Evolutionary conservation across 2,329 filamentous ascomycete genomes (phyloP), one percentile per base, ranked within the genome.

Genomic region (Didymella arachidicola): DNA sequence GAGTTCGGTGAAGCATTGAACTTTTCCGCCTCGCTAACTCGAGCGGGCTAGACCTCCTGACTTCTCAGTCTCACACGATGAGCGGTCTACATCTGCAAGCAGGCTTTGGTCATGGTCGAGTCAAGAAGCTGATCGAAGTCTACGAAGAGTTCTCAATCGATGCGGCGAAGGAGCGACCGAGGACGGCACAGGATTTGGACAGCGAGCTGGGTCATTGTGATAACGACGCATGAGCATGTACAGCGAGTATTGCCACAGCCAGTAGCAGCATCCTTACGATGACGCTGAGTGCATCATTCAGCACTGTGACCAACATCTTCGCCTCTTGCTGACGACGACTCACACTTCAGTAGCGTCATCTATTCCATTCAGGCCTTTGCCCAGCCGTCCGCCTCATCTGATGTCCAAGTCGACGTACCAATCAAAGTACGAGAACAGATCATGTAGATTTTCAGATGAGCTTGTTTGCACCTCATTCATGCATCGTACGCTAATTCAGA

Each of bases 401-500:
- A 34, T 29, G 34, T 50, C 22, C 11, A 12, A 7, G 4, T 2
- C 32, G 7, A 36, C 16, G 7, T n/a, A 36, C 32, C 26, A 16
- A 18, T 26, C 19, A 18, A 39, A 7, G 14, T 16, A 30, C 22
- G 25, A 22, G 25, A 46, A 36, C 16, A 53, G 22, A 54, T 41
- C 34, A 34, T 8, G 49, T 43, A 22, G 36, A 39, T 36, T 29
- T 19, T 8, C 14, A 42, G 26, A 47, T 50, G 50, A 58, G 56
- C 50, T 53, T 58, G 45, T 49, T 53, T 34, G 26, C 45, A 53
- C 44, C 44, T 58, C 56, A 12, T 58, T 53, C 44, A 58, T 58
- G 56, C 56, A 25, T 1, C 3, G 7, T 18, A 16, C 44, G 7
- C 44, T 53, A 53, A 30, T 5, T 6, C 2, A 0, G 2, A 12